These are phyloP conservation scores for Lumnitzera littorea DNA, from an alignment of 345 rosid genomes.

Conservation along the genomic window DNA sequence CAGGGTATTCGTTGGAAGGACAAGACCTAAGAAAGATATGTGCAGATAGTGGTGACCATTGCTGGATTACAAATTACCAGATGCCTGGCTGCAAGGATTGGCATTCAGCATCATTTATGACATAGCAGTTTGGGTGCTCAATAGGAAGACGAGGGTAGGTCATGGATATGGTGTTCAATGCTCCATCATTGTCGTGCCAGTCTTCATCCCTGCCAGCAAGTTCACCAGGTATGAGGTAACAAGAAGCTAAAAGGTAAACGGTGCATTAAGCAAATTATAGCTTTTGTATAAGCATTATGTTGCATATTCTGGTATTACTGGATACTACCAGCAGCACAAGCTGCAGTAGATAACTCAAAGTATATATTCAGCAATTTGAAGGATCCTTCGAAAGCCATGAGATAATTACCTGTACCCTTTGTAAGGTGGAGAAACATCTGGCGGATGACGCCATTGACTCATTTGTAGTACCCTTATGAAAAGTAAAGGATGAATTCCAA, in stretches of 20 bases:
- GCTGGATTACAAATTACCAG: slow-evolving; percentile 46
- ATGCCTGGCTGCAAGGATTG: slow-evolving; percentile 70
- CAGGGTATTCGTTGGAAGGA: too few species aligned
- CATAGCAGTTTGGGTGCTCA: slow-evolving; percentile 54
- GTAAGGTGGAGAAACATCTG: slow-evolving; percentile 59
- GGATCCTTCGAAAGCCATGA: too few species aligned
- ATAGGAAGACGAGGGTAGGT: slow-evolving; percentile 82
- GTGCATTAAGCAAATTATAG: too few species aligned
- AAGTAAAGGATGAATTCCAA: slow-evolving; percentile 77
- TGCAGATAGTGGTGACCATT: too few species aligned
- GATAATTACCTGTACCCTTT: slow-evolving; percentile 72
- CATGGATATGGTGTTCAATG: slow-evolving; percentile 86
- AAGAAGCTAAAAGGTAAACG: too few species aligned
- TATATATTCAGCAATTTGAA: too few species aligned
- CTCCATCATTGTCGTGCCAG: slow-evolving; percentile 97
- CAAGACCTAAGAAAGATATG: too few species aligned
- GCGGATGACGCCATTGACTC: slow-evolving; percentile 74
- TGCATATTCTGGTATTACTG: too few species aligned
- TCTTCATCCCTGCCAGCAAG: slow-evolving; percentile 68
- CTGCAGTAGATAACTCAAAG: too few species aligned
- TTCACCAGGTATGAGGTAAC: not conserved
- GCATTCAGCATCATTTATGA: slow-evolving; percentile 53
- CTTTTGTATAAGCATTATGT: too few species aligned
- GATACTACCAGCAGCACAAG: too few species aligned
- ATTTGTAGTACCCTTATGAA: slow-evolving; percentile 81